Conservation (phyloP, 2,329 filamentous ascomycete genomes). For the Calonectria leucothoes region DNA sequence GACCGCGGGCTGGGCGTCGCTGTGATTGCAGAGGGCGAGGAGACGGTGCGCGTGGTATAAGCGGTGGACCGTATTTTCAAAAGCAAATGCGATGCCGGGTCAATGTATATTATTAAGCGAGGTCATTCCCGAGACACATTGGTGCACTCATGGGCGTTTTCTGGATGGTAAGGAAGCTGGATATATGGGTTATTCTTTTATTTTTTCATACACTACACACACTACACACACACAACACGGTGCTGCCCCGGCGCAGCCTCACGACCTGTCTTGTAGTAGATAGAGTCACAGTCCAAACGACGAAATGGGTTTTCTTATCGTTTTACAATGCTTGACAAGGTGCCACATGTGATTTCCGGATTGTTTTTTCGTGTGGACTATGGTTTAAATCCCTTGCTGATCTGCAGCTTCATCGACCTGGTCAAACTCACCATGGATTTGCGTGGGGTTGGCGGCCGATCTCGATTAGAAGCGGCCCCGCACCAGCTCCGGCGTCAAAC, state of each 20-base stretch:
- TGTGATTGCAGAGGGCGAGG: conserved; percentile 88
- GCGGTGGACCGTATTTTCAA: neutral
- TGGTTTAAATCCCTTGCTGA: neutral
- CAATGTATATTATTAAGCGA: conserved; percentile 21
- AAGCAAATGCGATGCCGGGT: neutral
- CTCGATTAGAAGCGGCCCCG: neutral
- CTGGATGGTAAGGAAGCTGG: conserved; percentile 15
- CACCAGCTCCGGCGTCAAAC: conserved; percentile 1
- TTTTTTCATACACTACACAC: neutral
- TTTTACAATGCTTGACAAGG: neutral
- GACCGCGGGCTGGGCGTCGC: conserved; percentile 87
- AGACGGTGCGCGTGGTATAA: conserved; percentile 80
- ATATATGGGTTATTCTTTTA: conserved; percentile 14
- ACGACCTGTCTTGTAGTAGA: conserved; percentile 14
- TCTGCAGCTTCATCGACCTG: neutral
- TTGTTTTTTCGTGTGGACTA: neutral
- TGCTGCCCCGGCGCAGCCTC: neutral
- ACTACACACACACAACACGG: neutral
- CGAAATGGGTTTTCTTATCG: conserved; percentile 14
- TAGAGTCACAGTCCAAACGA: conserved; percentile 21
- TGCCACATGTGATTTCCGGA: neutral
- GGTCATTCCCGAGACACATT: conserved; percentile 4
- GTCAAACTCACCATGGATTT: neutral
- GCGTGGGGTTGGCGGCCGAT: neutral
- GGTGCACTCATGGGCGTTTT: conserved; percentile 24